Evolutionary conservation across 2,329 filamentous ascomycete species (phyloP).

Genomic region (Fusarium coffeatum): DNA sequence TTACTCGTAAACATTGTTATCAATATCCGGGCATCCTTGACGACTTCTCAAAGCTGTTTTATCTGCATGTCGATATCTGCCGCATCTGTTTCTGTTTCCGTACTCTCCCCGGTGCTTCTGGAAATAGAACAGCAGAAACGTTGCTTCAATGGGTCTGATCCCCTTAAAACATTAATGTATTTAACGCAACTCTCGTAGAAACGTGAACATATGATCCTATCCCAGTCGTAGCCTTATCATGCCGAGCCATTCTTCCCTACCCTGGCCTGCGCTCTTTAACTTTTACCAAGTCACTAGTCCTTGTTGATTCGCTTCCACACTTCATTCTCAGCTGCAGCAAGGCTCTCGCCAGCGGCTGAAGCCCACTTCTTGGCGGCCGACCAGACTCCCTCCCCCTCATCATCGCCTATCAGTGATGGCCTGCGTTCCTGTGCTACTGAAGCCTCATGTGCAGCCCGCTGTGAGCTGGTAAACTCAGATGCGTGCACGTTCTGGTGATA

Average conservation of each 20-base stretch:
- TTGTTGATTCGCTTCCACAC: constrained; percentile 74
- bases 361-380: constrained; percentile 68
- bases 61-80: constrained; percentile 12
- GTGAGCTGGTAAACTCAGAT: constrained; percentile 62
- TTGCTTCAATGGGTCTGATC: constrained; percentile 31
- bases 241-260: constrained; percentile 8
- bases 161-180: constrained; percentile 44
- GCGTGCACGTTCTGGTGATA: constrained; percentile 68
- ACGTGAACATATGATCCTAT: constrained; percentile 26
- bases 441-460: constrained; percentile 56
- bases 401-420: constrained; percentile 41
- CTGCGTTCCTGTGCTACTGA: constrained; percentile 46
- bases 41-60: constrained; percentile 23
- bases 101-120: constrained; percentile 31
- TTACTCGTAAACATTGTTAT: constrained; percentile 8
- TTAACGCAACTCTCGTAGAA: constrained; percentile 34
- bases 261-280: constrained; percentile 15
- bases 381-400: constrained; percentile 63
- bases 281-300: constrained; percentile 51
- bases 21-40: not conserved
- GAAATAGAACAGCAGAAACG: constrained; percentile 46
- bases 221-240: constrained; percentile 38
- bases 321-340: constrained; percentile 69
- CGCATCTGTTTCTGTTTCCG: constrained; percentile 29
- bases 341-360: constrained; percentile 65